These are phyloP conservation scores for Lophiostoma macrostomum DNA, from an alignment of 495 filamentous ascomycete genomes.

Conservation along the genomic window DNA sequence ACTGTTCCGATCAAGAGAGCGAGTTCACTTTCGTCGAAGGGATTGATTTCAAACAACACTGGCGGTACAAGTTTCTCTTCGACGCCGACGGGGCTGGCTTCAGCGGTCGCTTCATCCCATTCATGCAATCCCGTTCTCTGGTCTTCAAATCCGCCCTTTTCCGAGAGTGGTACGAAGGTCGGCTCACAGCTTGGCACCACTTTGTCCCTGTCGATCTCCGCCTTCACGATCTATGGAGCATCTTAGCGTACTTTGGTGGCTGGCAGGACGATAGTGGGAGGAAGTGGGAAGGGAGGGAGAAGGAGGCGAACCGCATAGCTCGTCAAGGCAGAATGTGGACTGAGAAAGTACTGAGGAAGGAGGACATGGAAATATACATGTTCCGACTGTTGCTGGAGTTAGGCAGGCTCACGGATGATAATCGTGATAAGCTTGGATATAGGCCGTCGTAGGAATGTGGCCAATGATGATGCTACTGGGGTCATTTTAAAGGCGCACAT, in stretches of 20 bases:
- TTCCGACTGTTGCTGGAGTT: conserved; percentile 74
- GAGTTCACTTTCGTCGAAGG: conserved; percentile 50
- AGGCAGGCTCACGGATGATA: conserved; percentile 43
- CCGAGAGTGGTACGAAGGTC: conserved; percentile 70
- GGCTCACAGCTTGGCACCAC: conserved; percentile 70
- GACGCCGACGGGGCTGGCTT: conserved; percentile 71
- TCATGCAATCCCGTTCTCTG: conserved; percentile 59
- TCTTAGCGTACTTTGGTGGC: conserved; percentile 40
- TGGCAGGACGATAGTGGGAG: conserved; percentile 11
- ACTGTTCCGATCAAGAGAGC: conserved; percentile 47
- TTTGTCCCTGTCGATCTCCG: conserved; percentile 74
- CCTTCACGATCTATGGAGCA: conserved; percentile 37
- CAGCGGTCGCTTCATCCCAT: conserved; percentile 58
- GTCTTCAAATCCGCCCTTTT: conserved; percentile 66
- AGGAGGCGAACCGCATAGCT: conserved; percentile 61
- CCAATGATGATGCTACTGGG: too few relatives aligned
- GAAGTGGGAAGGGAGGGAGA: conserved; percentile 39
- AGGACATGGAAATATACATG: conserved; percentile 83
- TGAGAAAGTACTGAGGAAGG: conserved; percentile 60
- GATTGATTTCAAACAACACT: conserved; percentile 59
- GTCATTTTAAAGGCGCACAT: too few relatives aligned
- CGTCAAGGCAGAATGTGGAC: conserved; percentile 66
- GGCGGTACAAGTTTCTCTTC: conserved; percentile 62
- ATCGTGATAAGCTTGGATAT: conserved; percentile 33
- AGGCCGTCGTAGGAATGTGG: too few relatives aligned